Evolutionary conservation across 140 eudicot genomes (phyloP).

Genomic region (Senecio squalidus): DNA sequence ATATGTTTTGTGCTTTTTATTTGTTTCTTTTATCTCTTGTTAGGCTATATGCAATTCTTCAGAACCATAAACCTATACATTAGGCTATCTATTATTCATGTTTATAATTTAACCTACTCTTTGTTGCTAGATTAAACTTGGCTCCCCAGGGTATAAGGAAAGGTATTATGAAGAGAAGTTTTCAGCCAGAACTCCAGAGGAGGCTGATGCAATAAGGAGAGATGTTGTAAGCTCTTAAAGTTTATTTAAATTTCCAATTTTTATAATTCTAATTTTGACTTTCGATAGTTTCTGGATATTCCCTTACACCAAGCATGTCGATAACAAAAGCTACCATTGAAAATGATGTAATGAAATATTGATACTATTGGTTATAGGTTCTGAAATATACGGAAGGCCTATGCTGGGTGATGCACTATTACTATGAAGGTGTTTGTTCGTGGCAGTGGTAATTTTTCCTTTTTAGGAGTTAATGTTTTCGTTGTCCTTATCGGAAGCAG

Average conservation of each 20-base stretch:
- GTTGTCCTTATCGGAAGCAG: background rate
- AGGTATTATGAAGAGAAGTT: constrained; percentile 94
- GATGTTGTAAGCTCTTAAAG: constrained; percentile 62
- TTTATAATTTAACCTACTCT: background rate
- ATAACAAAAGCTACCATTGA: background rate
- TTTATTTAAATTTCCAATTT: background rate
- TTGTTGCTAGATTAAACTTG: constrained; percentile 58
- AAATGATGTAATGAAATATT: background rate
- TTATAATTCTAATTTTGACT: background rate
- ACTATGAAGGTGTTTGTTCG: constrained; percentile 97
- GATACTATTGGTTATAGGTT: constrained; percentile 40
- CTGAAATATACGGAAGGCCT: constrained; percentile 80
- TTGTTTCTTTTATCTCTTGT: background rate
- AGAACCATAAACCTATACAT: background rate
- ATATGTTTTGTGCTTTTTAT: background rate
- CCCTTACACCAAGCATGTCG: background rate
- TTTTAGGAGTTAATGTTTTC: background rate
- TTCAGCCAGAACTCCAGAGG: constrained; percentile 62
- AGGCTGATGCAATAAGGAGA: constrained; percentile 55
- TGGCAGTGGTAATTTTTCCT: constrained; percentile 68
- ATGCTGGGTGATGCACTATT: constrained; percentile 99
- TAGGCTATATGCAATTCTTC: background rate
- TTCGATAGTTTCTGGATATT: background rate
- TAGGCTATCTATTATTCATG: background rate
- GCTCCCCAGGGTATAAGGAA: constrained; percentile 87